Percentiles rank a stretch among this genome's conserved stretches.
phyloP scores from a whole-genome alignment of 2,329 filamentous ascomycete species.

The Rosellinia necatrix region DNA sequence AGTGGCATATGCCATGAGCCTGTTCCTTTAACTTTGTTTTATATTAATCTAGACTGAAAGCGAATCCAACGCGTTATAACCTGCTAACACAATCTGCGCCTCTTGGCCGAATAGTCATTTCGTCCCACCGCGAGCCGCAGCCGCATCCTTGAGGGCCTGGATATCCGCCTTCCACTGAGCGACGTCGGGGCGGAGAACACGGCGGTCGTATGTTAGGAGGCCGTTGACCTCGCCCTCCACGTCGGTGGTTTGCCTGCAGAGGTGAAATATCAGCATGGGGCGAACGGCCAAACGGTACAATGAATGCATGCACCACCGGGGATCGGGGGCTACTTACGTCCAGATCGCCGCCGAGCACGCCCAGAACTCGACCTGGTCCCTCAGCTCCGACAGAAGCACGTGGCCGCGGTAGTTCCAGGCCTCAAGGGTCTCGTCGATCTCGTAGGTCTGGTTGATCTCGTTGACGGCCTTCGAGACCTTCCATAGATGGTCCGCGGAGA shows the following conservation, averaged over 20 bases:
- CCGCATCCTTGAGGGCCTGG: constrained; percentile 61
- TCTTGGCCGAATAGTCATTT: constrained; percentile 1
- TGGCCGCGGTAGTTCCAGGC: constrained; percentile 71
- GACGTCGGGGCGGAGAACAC: constrained; percentile 60
- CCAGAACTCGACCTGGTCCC: constrained; percentile 63
- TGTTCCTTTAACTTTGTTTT: too few species aligned
- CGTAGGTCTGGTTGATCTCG: constrained; percentile 69
- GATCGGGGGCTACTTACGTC: constrained; percentile 49
- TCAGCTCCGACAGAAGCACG: constrained; percentile 63
- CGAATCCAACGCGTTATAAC: neutral
- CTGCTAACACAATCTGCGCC: neutral
- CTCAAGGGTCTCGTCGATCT: constrained; percentile 61
- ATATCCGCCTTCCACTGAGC: constrained; percentile 66
- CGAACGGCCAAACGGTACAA: too few species aligned
- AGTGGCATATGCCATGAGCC: neutral
- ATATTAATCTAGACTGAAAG: neutral
- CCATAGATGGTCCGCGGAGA: constrained; percentile 68
- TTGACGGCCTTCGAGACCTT: constrained; percentile 63
- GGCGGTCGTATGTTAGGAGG: constrained; percentile 69
- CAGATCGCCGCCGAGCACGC: constrained; percentile 71
- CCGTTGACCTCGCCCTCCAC: constrained; percentile 78
- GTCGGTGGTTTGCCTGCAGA: constrained; percentile 66
- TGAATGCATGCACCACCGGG: neutral
- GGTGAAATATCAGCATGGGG: constrained; percentile 9
- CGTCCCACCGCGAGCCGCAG: constrained; percentile 36